Evolutionary conservation across 1,139 yeast species (phyloP).

Genomic region (Geotrichum restrictum): DNA sequence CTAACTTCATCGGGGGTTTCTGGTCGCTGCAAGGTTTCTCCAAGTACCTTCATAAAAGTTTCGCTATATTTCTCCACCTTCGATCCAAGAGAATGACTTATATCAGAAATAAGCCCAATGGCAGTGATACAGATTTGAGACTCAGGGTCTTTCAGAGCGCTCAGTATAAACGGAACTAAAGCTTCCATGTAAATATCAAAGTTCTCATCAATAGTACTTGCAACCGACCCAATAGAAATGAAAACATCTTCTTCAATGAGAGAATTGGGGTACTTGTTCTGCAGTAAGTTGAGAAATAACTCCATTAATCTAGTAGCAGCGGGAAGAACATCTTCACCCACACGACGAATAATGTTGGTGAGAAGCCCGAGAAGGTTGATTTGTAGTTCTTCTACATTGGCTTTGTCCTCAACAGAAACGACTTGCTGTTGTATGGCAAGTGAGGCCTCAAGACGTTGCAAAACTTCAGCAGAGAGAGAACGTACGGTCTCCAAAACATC

Average conservation of each 20-base stretch:
- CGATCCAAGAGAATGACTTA: constrained; percentile 83
- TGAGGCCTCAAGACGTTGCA: constrained; percentile 67
- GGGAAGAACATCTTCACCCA: constrained; percentile 58
- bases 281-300: constrained; percentile 66
- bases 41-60: constrained; percentile 77
- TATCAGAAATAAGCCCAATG: constrained; percentile 94
- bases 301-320: constrained; percentile 86
- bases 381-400: constrained; percentile 83
- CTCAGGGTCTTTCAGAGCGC: constrained; percentile 76
- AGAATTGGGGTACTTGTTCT: constrained; percentile 58
- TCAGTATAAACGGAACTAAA: constrained; percentile 74
- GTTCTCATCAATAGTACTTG: constrained; percentile 66
- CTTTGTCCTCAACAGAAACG: constrained; percentile 58
- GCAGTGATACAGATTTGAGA: constrained; percentile 83
- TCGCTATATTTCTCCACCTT: constrained; percentile 69
- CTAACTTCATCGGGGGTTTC: constrained; percentile 73
- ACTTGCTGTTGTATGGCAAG: constrained; percentile 49
- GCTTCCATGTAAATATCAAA: constrained; percentile 75
- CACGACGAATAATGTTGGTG: constrained; percentile 83
- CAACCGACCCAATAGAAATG: constrained; percentile 85
- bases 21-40: constrained; percentile 61
- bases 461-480: constrained; percentile 67
- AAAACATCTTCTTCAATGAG: constrained; percentile 90
- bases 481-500: constrained; percentile 69
- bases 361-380: constrained; percentile 79